Evolutionary conservation across 805 yeast genomes (phyloP).

Genomic region (Candida sakaeoensis): DNA sequence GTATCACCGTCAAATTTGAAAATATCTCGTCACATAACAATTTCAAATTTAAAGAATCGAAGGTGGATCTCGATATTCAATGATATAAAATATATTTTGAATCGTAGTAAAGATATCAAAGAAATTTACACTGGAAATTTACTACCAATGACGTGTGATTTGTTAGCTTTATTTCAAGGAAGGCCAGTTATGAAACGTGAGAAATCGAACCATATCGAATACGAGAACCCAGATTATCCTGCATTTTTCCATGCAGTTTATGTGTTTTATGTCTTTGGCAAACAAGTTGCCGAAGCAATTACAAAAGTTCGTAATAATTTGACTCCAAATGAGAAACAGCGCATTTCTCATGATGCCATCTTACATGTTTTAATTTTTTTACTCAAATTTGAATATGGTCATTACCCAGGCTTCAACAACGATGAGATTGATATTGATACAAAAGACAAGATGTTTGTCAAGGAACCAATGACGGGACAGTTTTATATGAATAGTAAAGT

Average conservation of each 20-base stretch:
- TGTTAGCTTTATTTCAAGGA: slow-evolving; percentile 71
- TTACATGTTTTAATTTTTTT: slow-evolving; percentile 27
- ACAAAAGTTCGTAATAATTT: neutral
- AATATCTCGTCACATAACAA: slow-evolving; percentile 32
- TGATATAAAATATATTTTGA: slow-evolving; percentile 74
- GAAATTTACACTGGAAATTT: slow-evolving; percentile 44
- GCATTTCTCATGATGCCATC: slow-evolving; percentile 25
- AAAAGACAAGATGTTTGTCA: slow-evolving; percentile 13
- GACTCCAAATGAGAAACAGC: slow-evolving; percentile 9
- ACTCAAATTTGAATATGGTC: slow-evolving; percentile 24
- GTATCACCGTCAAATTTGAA: slow-evolving; percentile 42
- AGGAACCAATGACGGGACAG: slow-evolving; percentile 21
- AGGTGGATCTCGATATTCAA: slow-evolving; percentile 75
- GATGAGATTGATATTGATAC: slow-evolving; percentile 25
- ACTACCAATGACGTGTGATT: slow-evolving; percentile 59
- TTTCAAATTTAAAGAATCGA: slow-evolving; percentile 57
- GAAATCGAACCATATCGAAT: slow-evolving; percentile 78
- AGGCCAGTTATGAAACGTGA: slow-evolving; percentile 73
- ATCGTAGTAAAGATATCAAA: slow-evolving; percentile 58
- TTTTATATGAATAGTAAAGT: slow-evolving; percentile 22
- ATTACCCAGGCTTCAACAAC: slow-evolving; percentile 25
- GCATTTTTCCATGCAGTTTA: slow-evolving; percentile 66
- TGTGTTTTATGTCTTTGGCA: slow-evolving; percentile 61
- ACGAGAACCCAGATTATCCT: slow-evolving; percentile 81
- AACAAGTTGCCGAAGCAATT: slow-evolving; percentile 38